Evolutionary conservation across 2,329 filamentous ascomycete genomes (phyloP), one percentile per base, ranked within the genome.

Genomic region (Diatrype stigma): DNA sequence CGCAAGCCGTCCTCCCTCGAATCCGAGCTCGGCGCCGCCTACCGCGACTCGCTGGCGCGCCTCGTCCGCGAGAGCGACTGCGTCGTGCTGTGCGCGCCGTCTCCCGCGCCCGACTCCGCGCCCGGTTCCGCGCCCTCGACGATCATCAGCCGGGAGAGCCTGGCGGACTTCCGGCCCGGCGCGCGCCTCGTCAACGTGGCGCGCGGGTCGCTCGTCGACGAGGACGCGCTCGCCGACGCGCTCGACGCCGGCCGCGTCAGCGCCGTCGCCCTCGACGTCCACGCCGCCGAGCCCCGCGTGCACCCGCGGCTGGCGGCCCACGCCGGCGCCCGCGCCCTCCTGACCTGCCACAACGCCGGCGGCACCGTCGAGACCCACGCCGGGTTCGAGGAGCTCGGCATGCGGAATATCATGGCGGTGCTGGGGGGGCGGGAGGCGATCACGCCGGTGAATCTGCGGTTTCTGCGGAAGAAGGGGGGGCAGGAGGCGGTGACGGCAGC

Each of bases 301-400:
- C 73, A 80, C 59, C 62, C 70, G 28, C 67, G 73, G 22, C 63
- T 86, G 51, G 40, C 67, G 54, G 64, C 61, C 30, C 58, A 79
- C 38, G 71, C 71, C 0, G 65, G 63, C 0, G 60, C 62, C 6
- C 75, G 75, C 54, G 80, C 80, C 0, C 75, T 84, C 69, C 63
- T 87, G 49, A 81, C 85, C n/a, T 81, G 81, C 48, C 85, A 87
- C 63, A 86, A 86, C 56, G 85, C 84, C 1, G 84, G 84, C 0
- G 82, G 83, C 3, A 86, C 83, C 34, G 73, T 86, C 14, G 82
- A 86, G 64, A 84, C 84, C 54, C 82, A 84, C 59, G 64, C 78
- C n/a, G 82, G 80, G 3, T 86, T 87, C 57, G 85, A 88, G 70
- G 76, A 80, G 64, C 61, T 87, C 63, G 80, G 79, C 32, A 86